Conservation (phyloP, 176 grass and related monocot genomes). For the Hordeum vulgare region DNA sequence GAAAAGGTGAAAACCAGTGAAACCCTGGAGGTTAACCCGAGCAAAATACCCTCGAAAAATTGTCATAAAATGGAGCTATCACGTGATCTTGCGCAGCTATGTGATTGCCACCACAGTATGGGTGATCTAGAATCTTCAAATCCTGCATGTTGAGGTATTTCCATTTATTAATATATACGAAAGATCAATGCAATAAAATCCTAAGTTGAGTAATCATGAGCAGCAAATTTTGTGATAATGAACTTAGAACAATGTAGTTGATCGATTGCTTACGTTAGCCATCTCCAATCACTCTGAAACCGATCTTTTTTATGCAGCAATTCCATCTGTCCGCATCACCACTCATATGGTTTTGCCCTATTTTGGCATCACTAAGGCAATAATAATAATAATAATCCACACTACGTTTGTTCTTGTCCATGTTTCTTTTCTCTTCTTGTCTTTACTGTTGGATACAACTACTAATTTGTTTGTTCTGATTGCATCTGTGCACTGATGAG, state of each 20-base stretch:
- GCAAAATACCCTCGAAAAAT: too few species aligned
- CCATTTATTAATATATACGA: too few species aligned
- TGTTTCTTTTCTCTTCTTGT: constrained; percentile 22
- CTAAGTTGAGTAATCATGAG: constrained; percentile 3
- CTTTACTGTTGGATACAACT: constrained; percentile 6
- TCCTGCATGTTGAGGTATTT: too few species aligned
- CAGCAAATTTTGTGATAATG: constrained; percentile 28
- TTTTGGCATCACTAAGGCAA: neutral
- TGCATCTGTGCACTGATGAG: constrained; percentile 8
- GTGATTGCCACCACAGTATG: too few species aligned
- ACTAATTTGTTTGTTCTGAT: constrained; percentile 12
- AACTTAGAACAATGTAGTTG: neutral
- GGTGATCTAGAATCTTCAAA: too few species aligned
- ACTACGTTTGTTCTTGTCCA: constrained; percentile 2
- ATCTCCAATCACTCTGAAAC: neutral
- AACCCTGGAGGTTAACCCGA: too few species aligned
- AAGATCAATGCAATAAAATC: too few species aligned
- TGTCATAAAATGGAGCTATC: too few species aligned
- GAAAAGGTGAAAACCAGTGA: too few species aligned
- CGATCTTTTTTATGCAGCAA: neutral
- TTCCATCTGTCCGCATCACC: neutral
- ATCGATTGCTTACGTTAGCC: neutral
- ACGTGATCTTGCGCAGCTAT: too few species aligned
- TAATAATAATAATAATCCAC: neutral
- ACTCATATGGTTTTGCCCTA: neutral